Base-by-base conservation (phyloP, 2,329 filamentous ascomycete species). In the Epichloe gansuensis region DNA sequence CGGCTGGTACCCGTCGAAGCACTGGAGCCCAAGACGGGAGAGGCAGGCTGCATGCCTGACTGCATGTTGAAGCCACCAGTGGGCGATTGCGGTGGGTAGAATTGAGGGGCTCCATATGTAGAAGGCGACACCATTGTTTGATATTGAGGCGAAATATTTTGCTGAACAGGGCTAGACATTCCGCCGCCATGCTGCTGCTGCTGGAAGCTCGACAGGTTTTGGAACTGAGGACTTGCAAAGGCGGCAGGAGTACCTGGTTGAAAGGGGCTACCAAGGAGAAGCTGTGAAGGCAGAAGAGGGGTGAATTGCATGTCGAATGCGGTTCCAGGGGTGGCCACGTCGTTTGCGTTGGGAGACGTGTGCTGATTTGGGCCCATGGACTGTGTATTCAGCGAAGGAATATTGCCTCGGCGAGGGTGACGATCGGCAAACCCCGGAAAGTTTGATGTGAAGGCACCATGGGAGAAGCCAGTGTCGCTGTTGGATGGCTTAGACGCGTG, bases 221-320 rank as follows among this genome's bases (percentile, higher is more conserved):
- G 85, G 69, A 96, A 98, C 67, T 96, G 90, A 40, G 90, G 86
- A 58, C 87, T 95, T 55, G 84, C 82, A 70, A 96, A 97, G 39
- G 87, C 84, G 36, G 85, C 87, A 4, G 91, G 91, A 5, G 88
- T 95, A 42, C 90, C 93, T 13, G 93, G 89, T 71, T 97, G 93
- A 71, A 97, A 97, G 17, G 93, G 93, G 69, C 89, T 96, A 47
- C 93, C 93, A 49, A 97, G 84, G 27, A 98, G 81, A 61, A 98
- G 76, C 71, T 96, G 89, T 36, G 91, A 97, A 38, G 93, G 93
- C 39, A 98, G 81, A 58, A 98, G 78, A 58, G 93, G 91, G 11
- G 93, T 96, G 70, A 96, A 97, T 71, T 97, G 93, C 91, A 97
- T 96, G 65, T 97, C 93, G 65, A 89, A 95, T 43, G 80, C 89